A percentile compares a stretch with the other conserved stretches of the same genome.
These are phyloP conservation scores for Larix kaempferi DNA, from an alignment of 75 land plant species.

Conservation along the genomic window DNA sequence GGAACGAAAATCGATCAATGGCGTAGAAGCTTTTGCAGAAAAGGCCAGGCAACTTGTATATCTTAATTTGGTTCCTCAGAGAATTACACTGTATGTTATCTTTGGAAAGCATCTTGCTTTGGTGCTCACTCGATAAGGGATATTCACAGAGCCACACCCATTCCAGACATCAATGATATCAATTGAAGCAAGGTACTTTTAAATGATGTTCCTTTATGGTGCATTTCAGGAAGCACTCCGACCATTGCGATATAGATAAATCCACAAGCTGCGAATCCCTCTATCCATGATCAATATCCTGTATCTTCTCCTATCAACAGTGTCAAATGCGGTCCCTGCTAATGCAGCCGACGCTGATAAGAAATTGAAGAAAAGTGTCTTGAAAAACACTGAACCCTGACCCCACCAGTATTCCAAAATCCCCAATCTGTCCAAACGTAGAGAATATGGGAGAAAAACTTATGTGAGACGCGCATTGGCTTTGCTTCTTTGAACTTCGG, in stretches of 20 bases:
- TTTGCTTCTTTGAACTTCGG: too few relatives aligned
- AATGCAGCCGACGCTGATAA: constrained; percentile 93
- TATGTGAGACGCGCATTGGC: neutral
- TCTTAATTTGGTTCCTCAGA: neutral
- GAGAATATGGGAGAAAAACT: neutral
- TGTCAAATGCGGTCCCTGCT: constrained; percentile 94
- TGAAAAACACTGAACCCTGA: constrained; percentile 91
- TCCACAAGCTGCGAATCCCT: constrained; percentile 99
- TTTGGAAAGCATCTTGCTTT: neutral
- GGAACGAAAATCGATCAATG: neutral
- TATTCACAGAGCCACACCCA: constrained; percentile 84
- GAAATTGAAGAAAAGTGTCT: constrained; percentile 95
- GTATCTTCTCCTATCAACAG: constrained; percentile 70
- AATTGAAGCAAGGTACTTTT: constrained; percentile 60
- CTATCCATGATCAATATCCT: constrained; percentile 89
- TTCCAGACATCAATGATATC: constrained; percentile 61
- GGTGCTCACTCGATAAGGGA: constrained; percentile 69
- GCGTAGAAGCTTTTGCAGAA: neutral
- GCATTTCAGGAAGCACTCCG: constrained; percentile 97
- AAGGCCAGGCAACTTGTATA: neutral
- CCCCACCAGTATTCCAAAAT: constrained; percentile 92
- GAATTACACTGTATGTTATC: neutral
- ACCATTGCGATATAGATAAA: constrained; percentile 95
- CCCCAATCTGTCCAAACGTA: constrained; percentile 67
- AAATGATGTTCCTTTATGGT: constrained; percentile 51